These are phyloP conservation scores for Tilletia setariae DNA, from an alignment of 1,284 basidiomycete genomes.

Conservation along the genomic window DNA sequence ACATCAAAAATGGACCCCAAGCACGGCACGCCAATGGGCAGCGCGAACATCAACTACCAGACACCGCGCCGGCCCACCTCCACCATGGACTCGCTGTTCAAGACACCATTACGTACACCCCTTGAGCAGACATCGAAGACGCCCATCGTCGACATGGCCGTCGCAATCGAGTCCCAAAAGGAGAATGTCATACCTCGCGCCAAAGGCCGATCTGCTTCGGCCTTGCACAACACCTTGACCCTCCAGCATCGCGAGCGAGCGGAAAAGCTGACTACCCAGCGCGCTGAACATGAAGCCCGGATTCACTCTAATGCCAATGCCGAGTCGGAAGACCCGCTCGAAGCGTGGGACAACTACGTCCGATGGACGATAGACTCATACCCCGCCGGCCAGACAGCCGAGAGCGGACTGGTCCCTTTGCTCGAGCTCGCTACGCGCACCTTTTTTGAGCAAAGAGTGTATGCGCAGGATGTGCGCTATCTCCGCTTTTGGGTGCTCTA, in stretches of 20 bases:
- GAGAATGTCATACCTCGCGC: constrained; percentile 64
- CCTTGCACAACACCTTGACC: constrained; percentile 56
- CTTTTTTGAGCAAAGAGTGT: constrained; percentile 74
- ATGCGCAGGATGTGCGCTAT: constrained; percentile 81
- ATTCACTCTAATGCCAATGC: constrained; percentile 33
- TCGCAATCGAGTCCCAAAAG: constrained; percentile 60
- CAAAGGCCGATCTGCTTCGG: constrained; percentile 61
- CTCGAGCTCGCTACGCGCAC: constrained; percentile 72
- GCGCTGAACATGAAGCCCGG: constrained; percentile 35
- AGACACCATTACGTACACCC: constrained; percentile 30
- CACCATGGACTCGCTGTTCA: not conserved
- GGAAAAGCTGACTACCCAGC: constrained; percentile 34
- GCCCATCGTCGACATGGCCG: constrained; percentile 49
- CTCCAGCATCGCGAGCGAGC: constrained; percentile 45
- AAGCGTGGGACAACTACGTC: constrained; percentile 60
- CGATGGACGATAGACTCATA: constrained; percentile 67
- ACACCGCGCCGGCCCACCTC: not conserved
- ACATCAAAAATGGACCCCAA: not conserved
- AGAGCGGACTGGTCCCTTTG: constrained; percentile 64
- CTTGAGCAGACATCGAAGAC: constrained; percentile 51
- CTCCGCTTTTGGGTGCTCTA: constrained; percentile 83
- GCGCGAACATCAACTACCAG: not conserved
- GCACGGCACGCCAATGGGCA: not conserved
- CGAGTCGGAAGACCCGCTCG: constrained; percentile 41
- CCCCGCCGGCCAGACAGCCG: constrained; percentile 64